Base-by-base conservation (phyloP, 2,329 filamentous ascomycete species). In the Alternaria atra region DNA sequence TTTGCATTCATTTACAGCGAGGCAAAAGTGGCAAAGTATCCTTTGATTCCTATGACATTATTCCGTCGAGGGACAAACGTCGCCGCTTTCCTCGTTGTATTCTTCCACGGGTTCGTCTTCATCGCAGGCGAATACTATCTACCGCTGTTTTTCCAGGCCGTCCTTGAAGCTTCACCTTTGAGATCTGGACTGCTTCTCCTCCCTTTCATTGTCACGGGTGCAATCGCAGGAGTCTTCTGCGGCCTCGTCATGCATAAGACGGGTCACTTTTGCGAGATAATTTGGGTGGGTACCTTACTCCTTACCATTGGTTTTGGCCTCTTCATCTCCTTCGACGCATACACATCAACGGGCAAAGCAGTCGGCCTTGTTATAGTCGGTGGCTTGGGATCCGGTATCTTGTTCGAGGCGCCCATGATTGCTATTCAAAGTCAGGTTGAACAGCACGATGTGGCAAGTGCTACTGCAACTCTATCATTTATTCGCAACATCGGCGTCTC, bases 101-200 rank as follows among this genome's bases (percentile, higher is more conserved):
- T 83, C 67, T 77, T 79, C 15, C 83, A 86, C 65, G 80, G 81
- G 13, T 83, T 84, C 64, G 82, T 74, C 15, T 77, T 77, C 62
- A 77, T 91, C 40, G 86, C 84, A 0, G 83, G 83, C 1, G 86
- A 88, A 51, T 93, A 91, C 77, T 93, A 91, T 69, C 81, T 93
- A 27, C 91, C 91, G 0, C 82, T 93, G 0, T 93, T 90, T 77
- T 89, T 92, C 55, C 91, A 94, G 73, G 85, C 88, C 3, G 90
- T 89, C 0, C 84, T 89, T 2, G 84, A 84, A 52, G 86, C 86
- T 1, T 83, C 84, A 0, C 87, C 89, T 0, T 79, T 91, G 34
- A 80, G 81, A n/a, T 91, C 87, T 0, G 84, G 83, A 68, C 66
- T 90, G 0, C 84, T 90, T 12, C 81, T 91, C 2, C 80, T 92